Evolutionary conservation across 192 early-diverging fungal genomes (phyloP), one percentile per base, ranked within the genome.

Genomic region (Gigaspora rosea): DNA sequence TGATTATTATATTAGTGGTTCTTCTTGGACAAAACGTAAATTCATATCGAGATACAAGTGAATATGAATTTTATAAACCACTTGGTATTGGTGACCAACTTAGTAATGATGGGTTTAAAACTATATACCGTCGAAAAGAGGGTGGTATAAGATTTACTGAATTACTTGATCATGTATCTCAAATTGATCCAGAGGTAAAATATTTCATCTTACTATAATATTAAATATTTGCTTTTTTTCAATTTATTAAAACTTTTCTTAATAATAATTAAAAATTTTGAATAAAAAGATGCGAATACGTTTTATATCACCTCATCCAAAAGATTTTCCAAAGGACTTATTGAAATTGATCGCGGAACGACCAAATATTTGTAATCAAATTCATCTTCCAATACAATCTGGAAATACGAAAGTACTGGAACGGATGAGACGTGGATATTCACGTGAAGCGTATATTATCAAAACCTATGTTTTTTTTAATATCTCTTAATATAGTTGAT

Each of bases 11-110:
- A 7, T 41, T 18, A 56, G 86, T 93, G 12, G 92, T 89, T 13
- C 80, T 93, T 51, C 84, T 93, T n/a, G 92, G 92, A 13, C 92
- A 93, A 79, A 93, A 93, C 79, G 92, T 93, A 52, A 93, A 93
- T 78, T 93, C 92, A 48, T 93, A 92, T 75, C 83, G 92, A 50
- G 92, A 93, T 79, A 88, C 85, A 5, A 89, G 85, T 65, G 83
- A 88, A 46, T 88, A 87, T 81, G 81, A 81, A 5, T 80, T 83
- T 8, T 85, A 84, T 76, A 74, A 82, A 51, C 65, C 86, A 1
- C 70, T 67, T 4, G 86, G 81, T 9, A 73, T 84, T 9, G 88
- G 90, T 8, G 75, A 85, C 8, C 66, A 81, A 32, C 63, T 84
- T 12, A 85, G 85, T 51, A 85, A 84, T 54, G 80, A 87, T 4